Base-by-base conservation (phyloP, 1,139 yeast genomes). In the Arxiozyma bovina region DNA sequence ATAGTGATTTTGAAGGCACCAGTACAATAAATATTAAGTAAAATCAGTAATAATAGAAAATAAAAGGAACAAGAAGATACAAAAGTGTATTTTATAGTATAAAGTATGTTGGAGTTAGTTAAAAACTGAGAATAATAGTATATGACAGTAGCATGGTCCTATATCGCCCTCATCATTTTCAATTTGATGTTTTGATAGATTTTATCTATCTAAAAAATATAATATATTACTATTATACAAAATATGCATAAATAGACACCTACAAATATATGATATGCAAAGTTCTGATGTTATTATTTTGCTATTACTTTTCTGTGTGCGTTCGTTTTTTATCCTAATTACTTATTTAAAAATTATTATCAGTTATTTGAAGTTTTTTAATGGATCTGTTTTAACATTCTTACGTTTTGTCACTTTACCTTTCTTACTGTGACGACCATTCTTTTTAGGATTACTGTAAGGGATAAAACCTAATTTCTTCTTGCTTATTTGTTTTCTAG, bases 391-490 rank as follows among this genome's bases (percentile, higher is more conserved):
- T 70, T 82, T 82, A 17, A 46, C 55, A 55, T 63, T 72, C 51
- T 63, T 67, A 52, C 69, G 73, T 60, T 73, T 75, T 58, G 66
- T 66, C 49, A 72, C 71, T 61, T 72, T 75, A 58, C 75, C 77
- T 58, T 73, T 74, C 62, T 79, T 77, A 34, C 45, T 42, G 54
- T 57, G 51, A 44, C 53, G 48, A 52, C 74, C 65, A 48, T 66
- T 74, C 43, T 76, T 77, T 57, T 75, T 77, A 21, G 73, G 69
- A 63, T 85, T 87, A 60, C 80, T 81, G 73, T 87, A 85, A 34
- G 95, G 94, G 46, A 88, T 86, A 65, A 86, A 86, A 3, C 93
- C 91, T 55, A 86, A 70, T 54, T 81, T 80, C 61, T 79, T 79
- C 12, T 77, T 74, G 23, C 50, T 27, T 59, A 76, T 74, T 60